phyloP scores from a whole-genome alignment of 2,329 filamentous ascomycete species.

The Stachybotrys echinatus region DNA sequence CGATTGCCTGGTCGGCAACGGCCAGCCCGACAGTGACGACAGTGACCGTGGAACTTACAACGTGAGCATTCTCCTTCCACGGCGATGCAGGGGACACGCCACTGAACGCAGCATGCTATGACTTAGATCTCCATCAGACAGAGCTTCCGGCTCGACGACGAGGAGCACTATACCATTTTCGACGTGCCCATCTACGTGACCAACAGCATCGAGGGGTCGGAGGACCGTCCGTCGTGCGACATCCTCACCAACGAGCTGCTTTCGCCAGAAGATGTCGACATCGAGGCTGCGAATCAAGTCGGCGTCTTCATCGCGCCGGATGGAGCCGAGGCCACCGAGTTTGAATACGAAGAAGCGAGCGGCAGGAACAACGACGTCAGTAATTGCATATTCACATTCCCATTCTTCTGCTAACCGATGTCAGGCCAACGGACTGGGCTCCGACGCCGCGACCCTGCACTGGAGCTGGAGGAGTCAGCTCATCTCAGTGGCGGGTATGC shows the following conservation, averaged over 20 bases:
- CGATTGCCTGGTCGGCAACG: constrained; percentile 59
- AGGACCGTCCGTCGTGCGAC: constrained; percentile 42
- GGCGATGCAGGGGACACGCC: neutral
- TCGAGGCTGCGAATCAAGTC: constrained; percentile 34
- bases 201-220: constrained; percentile 49
- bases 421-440: neutral
- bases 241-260: constrained; percentile 46
- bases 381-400: neutral
- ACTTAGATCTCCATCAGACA: constrained; percentile 63
- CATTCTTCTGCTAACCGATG: neutral
- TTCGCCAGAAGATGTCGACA: constrained; percentile 37
- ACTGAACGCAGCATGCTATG: neutral
- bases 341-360: neutral
- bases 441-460: neutral
- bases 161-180: constrained; percentile 64
- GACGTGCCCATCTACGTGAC: constrained; percentile 65
- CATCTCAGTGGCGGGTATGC: neutral
- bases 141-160: constrained; percentile 60
- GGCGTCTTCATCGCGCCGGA: constrained; percentile 47
- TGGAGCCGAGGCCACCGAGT: constrained; percentile 39
- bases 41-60: constrained; percentile 61
- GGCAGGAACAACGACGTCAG: neutral
- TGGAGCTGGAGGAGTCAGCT: neutral
- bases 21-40: constrained; percentile 35
- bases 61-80: constrained; percentile 24